phyloP scores from a whole-genome alignment of 306 rosid species.

The Cucumis cinereus region DNA sequence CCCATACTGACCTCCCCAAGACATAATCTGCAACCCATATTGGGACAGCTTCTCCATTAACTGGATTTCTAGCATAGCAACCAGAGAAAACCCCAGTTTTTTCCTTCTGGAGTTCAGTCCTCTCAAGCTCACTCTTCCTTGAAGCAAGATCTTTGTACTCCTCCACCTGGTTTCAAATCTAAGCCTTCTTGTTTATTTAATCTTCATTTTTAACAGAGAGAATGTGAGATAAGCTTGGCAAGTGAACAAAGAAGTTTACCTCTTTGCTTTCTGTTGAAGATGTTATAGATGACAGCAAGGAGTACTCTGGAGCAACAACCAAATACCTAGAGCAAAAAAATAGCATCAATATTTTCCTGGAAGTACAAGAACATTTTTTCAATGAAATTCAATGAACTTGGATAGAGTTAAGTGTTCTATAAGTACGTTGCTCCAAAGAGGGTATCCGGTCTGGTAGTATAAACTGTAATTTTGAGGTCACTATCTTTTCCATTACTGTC shows the following conservation, averaged over 20 bases:
- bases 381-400: conserved; percentile 11
- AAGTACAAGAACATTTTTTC: neutral
- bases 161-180: conserved; percentile 56
- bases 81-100: conserved; percentile 90
- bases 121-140: conserved; percentile 92
- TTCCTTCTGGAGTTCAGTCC: conserved; percentile 97
- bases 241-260: conserved; percentile 30
- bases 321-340: conserved; percentile 50
- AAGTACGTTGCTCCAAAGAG: conserved; percentile 95
- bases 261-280: conserved; percentile 42
- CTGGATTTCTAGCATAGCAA: conserved; percentile 84
- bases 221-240: conserved; percentile 1
- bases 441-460: conserved; percentile 94
- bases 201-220: neutral
- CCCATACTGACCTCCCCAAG: conserved; percentile 67
- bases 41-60: conserved; percentile 69
- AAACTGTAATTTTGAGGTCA: conserved; percentile 53
- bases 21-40: conserved; percentile 99
- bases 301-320: conserved; percentile 90
- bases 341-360: conserved; percentile 6
- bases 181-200: conserved; percentile 21
- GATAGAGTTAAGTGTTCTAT: conserved; percentile 20
- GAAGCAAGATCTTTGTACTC: conserved; percentile 67
- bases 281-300: conserved; percentile 47
- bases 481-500: conserved; percentile 54